Evolutionary conservation across 148 eudicot genomes (phyloP).

Genomic region (Fagopyrum tataricum): DNA sequence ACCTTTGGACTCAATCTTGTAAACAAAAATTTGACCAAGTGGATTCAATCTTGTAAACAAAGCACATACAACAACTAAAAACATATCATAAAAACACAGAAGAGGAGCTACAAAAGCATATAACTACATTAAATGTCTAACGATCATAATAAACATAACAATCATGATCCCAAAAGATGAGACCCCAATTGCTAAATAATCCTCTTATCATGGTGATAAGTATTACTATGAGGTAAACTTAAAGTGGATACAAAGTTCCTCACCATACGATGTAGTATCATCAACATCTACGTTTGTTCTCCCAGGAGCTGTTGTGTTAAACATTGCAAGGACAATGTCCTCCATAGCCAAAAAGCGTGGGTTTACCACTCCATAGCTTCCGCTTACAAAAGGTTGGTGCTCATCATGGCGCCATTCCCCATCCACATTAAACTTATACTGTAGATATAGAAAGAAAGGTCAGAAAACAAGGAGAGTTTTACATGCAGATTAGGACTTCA

Average conservation of each 20-base stretch:
- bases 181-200: neutral
- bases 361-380: constrained; percentile 64
- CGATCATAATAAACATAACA: neutral
- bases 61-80: too few species aligned
- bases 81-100: too few species aligned
- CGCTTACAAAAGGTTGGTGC: constrained; percentile 43
- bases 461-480: constrained; percentile 1
- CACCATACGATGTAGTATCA: constrained; percentile 39
- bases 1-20: too few species aligned
- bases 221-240: neutral
- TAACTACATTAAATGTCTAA: constrained; percentile 2
- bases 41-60: too few species aligned
- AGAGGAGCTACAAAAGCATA: too few species aligned
- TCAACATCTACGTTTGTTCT: constrained; percentile 76
- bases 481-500: neutral
- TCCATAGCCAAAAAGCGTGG: constrained; percentile 44
- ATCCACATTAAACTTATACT: constrained; percentile 78
- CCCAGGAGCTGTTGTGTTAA: constrained; percentile 39
- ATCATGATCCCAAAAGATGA: neutral
- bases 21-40: too few species aligned
- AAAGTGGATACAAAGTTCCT: constrained; percentile 20
- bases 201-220: neutral
- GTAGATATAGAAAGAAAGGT: constrained; percentile 25
- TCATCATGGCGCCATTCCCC: constrained; percentile 85
- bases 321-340: constrained; percentile 27